These are phyloP conservation scores for Neocatenulostroma microsporum DNA, from an alignment of 2,329 filamentous ascomycete species.

Conservation along the genomic window DNA sequence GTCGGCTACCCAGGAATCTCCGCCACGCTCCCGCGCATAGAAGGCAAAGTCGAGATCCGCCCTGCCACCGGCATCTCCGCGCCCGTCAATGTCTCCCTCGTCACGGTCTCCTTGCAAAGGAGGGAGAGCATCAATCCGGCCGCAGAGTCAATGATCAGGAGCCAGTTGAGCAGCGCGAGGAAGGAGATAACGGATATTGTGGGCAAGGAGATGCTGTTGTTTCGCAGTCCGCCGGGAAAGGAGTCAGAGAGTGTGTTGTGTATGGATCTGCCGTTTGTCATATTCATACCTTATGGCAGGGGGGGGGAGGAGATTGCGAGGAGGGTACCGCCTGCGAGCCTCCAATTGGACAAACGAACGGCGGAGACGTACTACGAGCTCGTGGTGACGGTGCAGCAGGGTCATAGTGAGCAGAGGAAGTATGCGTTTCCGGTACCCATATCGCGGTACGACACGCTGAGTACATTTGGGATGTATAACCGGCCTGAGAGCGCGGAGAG, in stretches of 20 bases:
- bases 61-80: constrained; percentile 78
- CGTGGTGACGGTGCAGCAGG: constrained; percentile 91
- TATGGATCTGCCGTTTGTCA: constrained; percentile 95
- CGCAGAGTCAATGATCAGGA: constrained; percentile 88
- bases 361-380: constrained; percentile 96
- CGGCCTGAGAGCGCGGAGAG: constrained; percentile 80
- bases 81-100: constrained; percentile 82
- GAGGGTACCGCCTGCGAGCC: constrained; percentile 81
- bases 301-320: constrained; percentile 84
- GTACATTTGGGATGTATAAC: constrained; percentile 99
- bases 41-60: constrained; percentile 94
- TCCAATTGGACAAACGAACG: constrained; percentile 86
- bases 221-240: constrained; percentile 73
- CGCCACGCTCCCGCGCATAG: constrained; percentile 91
- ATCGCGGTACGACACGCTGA: constrained; percentile 88
- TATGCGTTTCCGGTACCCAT: constrained; percentile 87
- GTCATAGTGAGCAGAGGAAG: constrained; percentile 76
- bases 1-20: constrained; percentile 98
- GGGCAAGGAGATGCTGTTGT: constrained; percentile 89
- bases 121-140: constrained; percentile 95
- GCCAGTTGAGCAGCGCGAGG: constrained; percentile 72
- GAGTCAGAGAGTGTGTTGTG: constrained; percentile 83
- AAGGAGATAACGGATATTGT: constrained; percentile 89
- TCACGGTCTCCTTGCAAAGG: constrained; percentile 87
- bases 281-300: constrained; percentile 93